These are phyloP conservation scores for Hypoxylon sp. DNA, from an alignment of 2,329 filamentous ascomycete genomes.

Conservation along the genomic window DNA sequence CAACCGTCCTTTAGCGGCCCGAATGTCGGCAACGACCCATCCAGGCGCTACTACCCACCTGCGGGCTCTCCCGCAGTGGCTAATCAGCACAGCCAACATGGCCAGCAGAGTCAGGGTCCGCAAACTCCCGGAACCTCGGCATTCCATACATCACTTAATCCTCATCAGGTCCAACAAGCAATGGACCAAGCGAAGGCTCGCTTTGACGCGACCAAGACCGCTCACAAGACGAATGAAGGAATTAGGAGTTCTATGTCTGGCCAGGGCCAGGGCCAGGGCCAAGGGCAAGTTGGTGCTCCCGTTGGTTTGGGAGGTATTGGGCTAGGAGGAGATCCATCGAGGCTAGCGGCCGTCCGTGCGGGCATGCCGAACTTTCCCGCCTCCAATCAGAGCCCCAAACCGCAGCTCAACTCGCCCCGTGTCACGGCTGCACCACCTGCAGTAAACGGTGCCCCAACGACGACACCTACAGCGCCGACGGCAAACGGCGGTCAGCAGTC, in stretches of 20 bases:
- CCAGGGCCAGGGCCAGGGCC: constrained; percentile 43
- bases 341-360: constrained; percentile 43
- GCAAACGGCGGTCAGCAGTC: constrained; percentile 39
- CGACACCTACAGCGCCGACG: constrained; percentile 27
- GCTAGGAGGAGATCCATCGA: constrained; percentile 45
- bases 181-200: constrained; percentile 51
- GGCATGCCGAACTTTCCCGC: constrained; percentile 45
- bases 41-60: constrained; percentile 46
- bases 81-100: constrained; percentile 41
- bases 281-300: constrained; percentile 47
- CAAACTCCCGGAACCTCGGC: constrained; percentile 31
- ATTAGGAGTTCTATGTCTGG: constrained; percentile 42
- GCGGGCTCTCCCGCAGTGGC: constrained; percentile 44
- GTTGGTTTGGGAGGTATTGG: constrained; percentile 51
- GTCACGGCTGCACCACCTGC: constrained; percentile 33
- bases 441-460: constrained; percentile 44
- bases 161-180: constrained; percentile 50
- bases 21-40: constrained; percentile 44
- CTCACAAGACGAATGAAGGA: constrained; percentile 46
- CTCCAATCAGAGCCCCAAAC: constrained; percentile 46
- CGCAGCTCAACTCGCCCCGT: constrained; percentile 39
- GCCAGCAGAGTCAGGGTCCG: constrained; percentile 22
- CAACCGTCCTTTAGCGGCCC: constrained; percentile 46
- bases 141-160: constrained; percentile 50
- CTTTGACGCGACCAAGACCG: constrained; percentile 48